Evolutionary conservation across 345 rosid genomes (phyloP), one percentile per base, ranked within the genome.

Genomic region (Clausena lansium): DNA sequence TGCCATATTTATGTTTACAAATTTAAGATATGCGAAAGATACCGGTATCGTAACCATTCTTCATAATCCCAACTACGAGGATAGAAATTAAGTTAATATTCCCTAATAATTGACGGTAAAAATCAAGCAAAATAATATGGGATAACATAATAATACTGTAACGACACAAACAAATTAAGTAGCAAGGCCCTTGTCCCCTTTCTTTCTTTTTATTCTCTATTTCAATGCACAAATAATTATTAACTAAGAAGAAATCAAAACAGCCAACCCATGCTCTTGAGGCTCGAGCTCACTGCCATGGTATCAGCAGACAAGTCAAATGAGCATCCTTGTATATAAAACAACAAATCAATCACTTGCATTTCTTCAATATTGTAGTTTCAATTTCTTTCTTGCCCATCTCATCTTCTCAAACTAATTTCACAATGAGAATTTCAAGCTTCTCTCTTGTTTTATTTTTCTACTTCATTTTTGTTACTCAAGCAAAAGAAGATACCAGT

Each of bases 301-400:
- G 84, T 70, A 78, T 82, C 79, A 55, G 79, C 76, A 63, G 79
- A 78, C 81, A 82, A 14, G 76, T 78, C 81, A 57, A 77, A 70
- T 57, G 28, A 32, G 7, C 33, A 30, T 38, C 35, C 41, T 39
- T 55, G 45, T 55, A 32, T 62, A 62, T 47, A 60, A 28, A 38
- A 25, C 39, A 6, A 19, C 30, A 66, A 41, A 27, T 72, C 65
- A 4, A 35, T n/a, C 25, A 3, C 13, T 54, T 33, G 63, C 11
- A 7, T 17, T 8, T 74, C 69, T 74, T 41, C 36, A 45, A 11
- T 3, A 20, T 50, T 52, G 27, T 24, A 9, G 0, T 74, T 61
- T 9, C 20, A 57, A 20, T 41, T 50, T 59, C 27, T 55, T 32
- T 6, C 45, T 41, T 19, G 20, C 27, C 4, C n/a, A 8, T 67